phyloP scores from a whole-genome alignment of 31 red algal genomes.

The Asparagopsis taxiformis region DNA sequence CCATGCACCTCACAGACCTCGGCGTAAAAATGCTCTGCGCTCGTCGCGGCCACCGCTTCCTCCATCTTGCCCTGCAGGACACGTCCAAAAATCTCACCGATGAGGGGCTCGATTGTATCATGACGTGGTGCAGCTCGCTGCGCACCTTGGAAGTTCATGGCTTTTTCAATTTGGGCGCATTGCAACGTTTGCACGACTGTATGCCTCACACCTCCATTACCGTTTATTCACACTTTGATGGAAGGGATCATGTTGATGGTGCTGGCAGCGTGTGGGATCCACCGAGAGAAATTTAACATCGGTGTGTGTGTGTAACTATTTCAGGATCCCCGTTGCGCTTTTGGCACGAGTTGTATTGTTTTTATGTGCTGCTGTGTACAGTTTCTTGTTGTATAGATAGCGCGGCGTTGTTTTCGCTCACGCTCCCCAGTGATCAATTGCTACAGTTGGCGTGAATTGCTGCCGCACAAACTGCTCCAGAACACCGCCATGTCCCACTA shows the following conservation, averaged over 20 bases:
- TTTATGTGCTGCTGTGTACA: too few species aligned
- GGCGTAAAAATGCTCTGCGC: slow-evolving; percentile 50
- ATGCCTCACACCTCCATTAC: slow-evolving; percentile 24
- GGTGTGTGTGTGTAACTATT: too few species aligned
- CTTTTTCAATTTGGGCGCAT: slow-evolving; percentile 33
- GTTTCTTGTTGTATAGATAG: too few species aligned
- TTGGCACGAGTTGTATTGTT: too few species aligned
- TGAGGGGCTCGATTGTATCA: slow-evolving; percentile 42
- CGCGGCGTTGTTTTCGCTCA: too few species aligned
- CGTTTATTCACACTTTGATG: slow-evolving; percentile 7
- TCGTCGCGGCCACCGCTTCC: slow-evolving; percentile 31
- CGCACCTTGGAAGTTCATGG: slow-evolving; percentile 36
- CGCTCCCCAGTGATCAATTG: too few species aligned
- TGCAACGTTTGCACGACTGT: slow-evolving; percentile 25
- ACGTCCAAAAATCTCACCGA: slow-evolving; percentile 39
- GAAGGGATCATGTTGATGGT: slow-evolving; percentile 4
- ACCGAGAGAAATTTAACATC: too few species aligned
- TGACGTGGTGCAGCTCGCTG: slow-evolving; percentile 47
- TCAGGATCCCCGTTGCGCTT: too few species aligned
- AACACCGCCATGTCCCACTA: too few species aligned
- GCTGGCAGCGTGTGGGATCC: slow-evolving; percentile 36
- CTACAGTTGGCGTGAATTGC: too few species aligned
- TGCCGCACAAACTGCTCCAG: too few species aligned
- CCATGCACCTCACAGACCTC: slow-evolving; percentile 50
- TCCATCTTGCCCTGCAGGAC: slow-evolving; percentile 37